Base-by-base conservation (phyloP, 2,329 filamentous ascomycete species). In the Ceratocystis cubensis region DNA sequence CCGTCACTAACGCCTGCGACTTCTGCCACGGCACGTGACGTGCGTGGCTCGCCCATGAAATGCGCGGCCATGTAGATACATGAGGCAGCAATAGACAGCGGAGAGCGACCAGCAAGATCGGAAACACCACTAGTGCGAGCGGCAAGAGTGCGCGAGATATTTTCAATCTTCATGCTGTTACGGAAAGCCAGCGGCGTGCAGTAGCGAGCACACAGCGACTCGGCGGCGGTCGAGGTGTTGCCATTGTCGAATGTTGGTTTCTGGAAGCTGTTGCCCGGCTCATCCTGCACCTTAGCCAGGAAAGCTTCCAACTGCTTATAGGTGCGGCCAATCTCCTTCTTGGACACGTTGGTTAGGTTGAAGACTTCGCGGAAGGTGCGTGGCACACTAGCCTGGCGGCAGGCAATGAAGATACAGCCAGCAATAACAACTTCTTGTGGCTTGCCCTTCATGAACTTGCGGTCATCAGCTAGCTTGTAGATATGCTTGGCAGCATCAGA, bases 31-130 rank as follows among this genome's bases (percentile, higher is more conserved):
- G 95, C 88, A 75, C 92, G 92, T n/a, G 91, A 88, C 5, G 84
- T 80, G 72, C 88, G 89, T 22, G 85, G 80, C 71, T 94, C 84
- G 66, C 87, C 89, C 78, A 96, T 88, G 46, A 97, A 81, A 73
- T 93, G 86, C 37, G 90, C 91, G 3, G 93, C 89, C 85, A 97
- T 94, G 80, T 94, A 99, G 75, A 99, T 96, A 75, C 91, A 96
- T 41, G 94, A 92, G 20, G 92, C 93, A 5, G 95, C 93, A 69
- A 95, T 91, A 1, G 93, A 96, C 62, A 99, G 81, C 22, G 94
- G 94, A 67, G 93, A 97, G 68, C 94, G 90, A 70, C 94, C 94
- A 45, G 93, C 92, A 68, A 97, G 83, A 66, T 91, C 87, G 68
- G 89, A 88, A 69, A 90, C 86, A 62, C 84, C 83, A 28, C 86